Evolutionary conservation across 805 yeast species (phyloP).

Genomic region (Yarrowia sp.): DNA sequence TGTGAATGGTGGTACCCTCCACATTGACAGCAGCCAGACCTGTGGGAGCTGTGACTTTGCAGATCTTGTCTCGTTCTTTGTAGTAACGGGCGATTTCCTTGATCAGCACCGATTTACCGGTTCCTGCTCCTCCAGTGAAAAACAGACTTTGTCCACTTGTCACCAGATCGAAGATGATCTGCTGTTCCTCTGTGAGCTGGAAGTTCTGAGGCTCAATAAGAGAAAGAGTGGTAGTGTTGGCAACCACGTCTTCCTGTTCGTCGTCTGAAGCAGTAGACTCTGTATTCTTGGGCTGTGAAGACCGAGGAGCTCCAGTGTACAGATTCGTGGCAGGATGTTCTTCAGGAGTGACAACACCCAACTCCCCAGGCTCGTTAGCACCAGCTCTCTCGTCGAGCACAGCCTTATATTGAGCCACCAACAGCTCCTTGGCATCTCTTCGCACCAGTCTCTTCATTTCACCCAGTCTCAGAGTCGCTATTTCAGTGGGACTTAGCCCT

Average conservation of each 20-base stretch:
- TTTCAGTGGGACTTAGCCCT: neutral
- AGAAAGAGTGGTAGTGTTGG: constrained; percentile 19
- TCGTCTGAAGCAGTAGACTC: neutral
- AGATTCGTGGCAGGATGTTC: neutral
- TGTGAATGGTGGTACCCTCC: constrained; percentile 86
- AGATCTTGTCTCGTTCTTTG: constrained; percentile 47
- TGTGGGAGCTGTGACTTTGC: constrained; percentile 93
- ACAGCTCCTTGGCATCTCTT: constrained; percentile 6
- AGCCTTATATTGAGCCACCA: neutral
- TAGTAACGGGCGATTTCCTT: constrained; percentile 6
- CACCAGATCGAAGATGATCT: constrained; percentile 18
- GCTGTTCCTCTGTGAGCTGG: constrained; percentile 15
- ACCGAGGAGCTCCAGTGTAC: constrained; percentile 4
- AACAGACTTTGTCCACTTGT: neutral
- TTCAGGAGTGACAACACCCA: too few species aligned
- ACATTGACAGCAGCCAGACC: constrained; percentile 93
- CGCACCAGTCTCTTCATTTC: constrained; percentile 1
- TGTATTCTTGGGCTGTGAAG: neutral
- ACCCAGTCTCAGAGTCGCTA: neutral
- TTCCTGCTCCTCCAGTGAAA: constrained; percentile 37
- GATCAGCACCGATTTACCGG: constrained; percentile 34
- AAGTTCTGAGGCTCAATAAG: constrained; percentile 13
- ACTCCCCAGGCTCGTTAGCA: too few species aligned
- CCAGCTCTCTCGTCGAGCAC: neutral
- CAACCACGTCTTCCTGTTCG: neutral